Conservation (phyloP, 208 protist genomes). For the Leishmania martiniquensis region DNA sequence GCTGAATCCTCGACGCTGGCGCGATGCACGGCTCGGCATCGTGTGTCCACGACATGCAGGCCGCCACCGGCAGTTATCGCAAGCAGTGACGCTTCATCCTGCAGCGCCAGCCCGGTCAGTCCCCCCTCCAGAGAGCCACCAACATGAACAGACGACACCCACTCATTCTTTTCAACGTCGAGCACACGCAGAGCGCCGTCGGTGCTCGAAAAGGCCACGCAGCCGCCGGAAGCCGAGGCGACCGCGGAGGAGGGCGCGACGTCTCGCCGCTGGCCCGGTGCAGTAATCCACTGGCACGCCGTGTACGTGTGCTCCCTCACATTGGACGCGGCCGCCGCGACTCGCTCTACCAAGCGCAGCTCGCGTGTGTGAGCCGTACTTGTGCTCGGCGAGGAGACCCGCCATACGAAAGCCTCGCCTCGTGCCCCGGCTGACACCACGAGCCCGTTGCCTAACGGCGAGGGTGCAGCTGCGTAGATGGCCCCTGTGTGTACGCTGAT, state of each 20-base stretch:
- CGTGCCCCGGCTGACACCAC: slow-evolving; percentile 61
- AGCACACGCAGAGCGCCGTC: slow-evolving; percentile 48
- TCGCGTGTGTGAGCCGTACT: not conserved
- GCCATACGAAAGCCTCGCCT: slow-evolving; percentile 66
- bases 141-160: slow-evolving; percentile 23
- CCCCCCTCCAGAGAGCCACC: slow-evolving; percentile 21
- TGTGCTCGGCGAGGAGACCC: slow-evolving; percentile 3
- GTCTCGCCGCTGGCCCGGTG: not conserved
- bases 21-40: slow-evolving; percentile 1
- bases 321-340: slow-evolving; percentile 9
- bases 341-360: slow-evolving; percentile 31
- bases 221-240: not conserved
- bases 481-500: slow-evolving; percentile 44
- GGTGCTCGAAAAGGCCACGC: slow-evolving; percentile 47
- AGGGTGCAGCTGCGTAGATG: slow-evolving; percentile 44
- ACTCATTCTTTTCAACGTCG: slow-evolving; percentile 37
- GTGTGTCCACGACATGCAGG: slow-evolving; percentile 34
- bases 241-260: not conserved
- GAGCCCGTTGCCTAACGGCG: slow-evolving; percentile 22
- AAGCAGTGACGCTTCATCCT: slow-evolving; percentile 38
- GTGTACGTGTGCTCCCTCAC: slow-evolving; percentile 23
- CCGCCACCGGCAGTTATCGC: slow-evolving; percentile 44
- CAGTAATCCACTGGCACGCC: slow-evolving; percentile 31
- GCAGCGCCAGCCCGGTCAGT: slow-evolving; percentile 37
- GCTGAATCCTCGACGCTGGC: not conserved